Base-by-base conservation (phyloP, 2,329 filamentous ascomycete genomes). In the Aspergillus viridinutans region DNA sequence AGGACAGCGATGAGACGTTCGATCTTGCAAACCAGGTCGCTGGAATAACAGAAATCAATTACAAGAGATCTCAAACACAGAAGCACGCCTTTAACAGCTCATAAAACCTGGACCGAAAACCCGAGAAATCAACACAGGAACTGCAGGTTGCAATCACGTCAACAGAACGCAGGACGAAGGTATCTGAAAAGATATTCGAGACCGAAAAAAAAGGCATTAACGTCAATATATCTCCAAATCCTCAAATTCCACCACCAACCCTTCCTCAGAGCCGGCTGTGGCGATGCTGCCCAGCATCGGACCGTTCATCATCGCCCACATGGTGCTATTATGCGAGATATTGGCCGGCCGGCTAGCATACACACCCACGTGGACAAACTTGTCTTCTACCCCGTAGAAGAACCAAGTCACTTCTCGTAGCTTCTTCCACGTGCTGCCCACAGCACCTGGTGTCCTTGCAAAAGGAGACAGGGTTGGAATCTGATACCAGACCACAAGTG, bases 371-470 rank as follows among this genome's bases (percentile, higher is more conserved):
- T 82, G 76, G 23, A 85, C 76, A 26, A 76, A 80, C 66, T 85
- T 85, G 61, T 83, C 81, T 60, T 84, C 82, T 12, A 83, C 79
- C 7, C 81, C 81, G 70, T 80, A 83, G 66, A 85, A 85, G 68
- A 85, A 85, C 77, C 81, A 84, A n/a, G 81, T 83, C 28, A 85
- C 80, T 68, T 85, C 83, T 5, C 83, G 68, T 62, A 84, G 68
- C 68, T 85, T 85, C 71, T 80, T 83, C 83, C 83, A 85, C 21
- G 74, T 72, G 53, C 69, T 72, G 21, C 72, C 72, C 50, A 77
- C 72, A n/a, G 74, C 74, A 25, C 72, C 74, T 2, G 76, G 68
- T 57, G 69, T 68, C 64, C 47, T 40, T 2, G 65, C 68, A 59
- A 69, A 72, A 29, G 71, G 68, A 50, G 67, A 67, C 4, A 66